Evolutionary conservation across 805 yeast genomes (phyloP), one percentile per base, ranked within the genome.

Genomic region (Wickerhamiella nectarea): DNA sequence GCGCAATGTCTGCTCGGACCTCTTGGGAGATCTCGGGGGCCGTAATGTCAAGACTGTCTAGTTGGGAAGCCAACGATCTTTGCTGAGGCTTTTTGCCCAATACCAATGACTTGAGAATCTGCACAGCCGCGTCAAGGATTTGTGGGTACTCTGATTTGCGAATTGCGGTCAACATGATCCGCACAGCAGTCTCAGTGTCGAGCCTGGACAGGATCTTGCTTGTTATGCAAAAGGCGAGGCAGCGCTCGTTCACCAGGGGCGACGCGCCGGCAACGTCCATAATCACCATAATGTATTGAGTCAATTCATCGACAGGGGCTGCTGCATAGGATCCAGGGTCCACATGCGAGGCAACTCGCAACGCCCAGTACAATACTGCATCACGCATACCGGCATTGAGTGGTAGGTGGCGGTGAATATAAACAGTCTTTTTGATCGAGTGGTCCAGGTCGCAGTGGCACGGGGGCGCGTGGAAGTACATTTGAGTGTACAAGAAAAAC

Each of bases 41-140:
- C 8, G 21, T 14, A 18, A 40, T 15, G 5, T 10, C 33, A 14
- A 33, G 22, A 7, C 18, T 12, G n/a, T 21, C 11, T 18, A 34
- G 26, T 22, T 26, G 38, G 7, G 34, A 8, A 12, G 17, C 20
- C 6, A 35, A 17, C 9, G 34, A 41, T 9, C 33, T 12, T 17
- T 24, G 34, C 19, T 26, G 29, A 24, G 34, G 34, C 15, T 21
- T 36, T 15, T 41, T 45, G 33, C 57, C 56, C 8, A 50, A 44
- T 20, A 48, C 47, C 17, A 85, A 65, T 51, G 78, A 84, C 57
- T 80, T 84, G 54, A 85, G 68, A 19, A 84, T 75, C 3, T 78
- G 74, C 14, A 84, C 70, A 29, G 76, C 61, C 3, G 75, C 75
- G 19, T 78, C 67, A 51, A 76, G 75, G 18, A 74, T 72, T 33